These are phyloP conservation scores for Mrakia hoshinonis DNA, from an alignment of 768 basidiomycete genomes.

Conservation along the genomic window DNA sequence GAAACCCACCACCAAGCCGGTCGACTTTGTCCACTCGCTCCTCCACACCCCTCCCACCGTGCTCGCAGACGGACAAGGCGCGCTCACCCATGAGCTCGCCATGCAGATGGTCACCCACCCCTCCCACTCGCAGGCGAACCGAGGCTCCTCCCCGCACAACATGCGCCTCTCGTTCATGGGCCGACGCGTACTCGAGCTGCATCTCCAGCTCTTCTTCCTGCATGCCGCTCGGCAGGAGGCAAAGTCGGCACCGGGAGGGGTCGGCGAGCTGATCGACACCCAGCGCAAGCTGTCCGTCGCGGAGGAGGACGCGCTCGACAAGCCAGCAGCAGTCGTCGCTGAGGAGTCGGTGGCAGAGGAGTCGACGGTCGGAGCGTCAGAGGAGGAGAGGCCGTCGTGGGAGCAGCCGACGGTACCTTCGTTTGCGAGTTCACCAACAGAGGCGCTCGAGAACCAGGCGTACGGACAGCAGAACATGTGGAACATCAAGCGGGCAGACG, in stretches of 20 bases:
- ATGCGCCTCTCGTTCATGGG: conserved; percentile 19
- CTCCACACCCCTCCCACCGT: background rate
- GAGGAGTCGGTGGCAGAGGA: background rate
- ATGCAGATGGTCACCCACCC: conserved; percentile 26
- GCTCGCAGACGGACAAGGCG: background rate
- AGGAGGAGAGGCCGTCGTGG: no score
- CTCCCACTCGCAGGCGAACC: background rate
- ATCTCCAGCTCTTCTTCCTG: conserved; percentile 23
- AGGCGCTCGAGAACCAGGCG: background rate
- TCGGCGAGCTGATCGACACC: background rate
- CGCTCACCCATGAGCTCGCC: conserved; percentile 13
- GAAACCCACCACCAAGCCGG: conserved; percentile 3
- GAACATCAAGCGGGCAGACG: no score
- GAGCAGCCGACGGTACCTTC: no score
- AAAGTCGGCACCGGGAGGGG: background rate
- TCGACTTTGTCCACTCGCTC: background rate
- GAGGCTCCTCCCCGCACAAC: conserved; percentile 21
- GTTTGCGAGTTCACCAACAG: background rate
- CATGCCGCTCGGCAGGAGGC: background rate
- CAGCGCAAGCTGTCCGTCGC: background rate
- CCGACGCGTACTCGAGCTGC: conserved; percentile 20
- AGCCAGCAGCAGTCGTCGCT: background rate
- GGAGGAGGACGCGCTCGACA: background rate
- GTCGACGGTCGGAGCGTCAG: no score
- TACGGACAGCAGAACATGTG: no score